Evolutionary conservation across 2,329 filamentous ascomycete genomes (phyloP), one percentile per base, ranked within the genome.

Genomic region (Sphaerostilbella broomeana): DNA sequence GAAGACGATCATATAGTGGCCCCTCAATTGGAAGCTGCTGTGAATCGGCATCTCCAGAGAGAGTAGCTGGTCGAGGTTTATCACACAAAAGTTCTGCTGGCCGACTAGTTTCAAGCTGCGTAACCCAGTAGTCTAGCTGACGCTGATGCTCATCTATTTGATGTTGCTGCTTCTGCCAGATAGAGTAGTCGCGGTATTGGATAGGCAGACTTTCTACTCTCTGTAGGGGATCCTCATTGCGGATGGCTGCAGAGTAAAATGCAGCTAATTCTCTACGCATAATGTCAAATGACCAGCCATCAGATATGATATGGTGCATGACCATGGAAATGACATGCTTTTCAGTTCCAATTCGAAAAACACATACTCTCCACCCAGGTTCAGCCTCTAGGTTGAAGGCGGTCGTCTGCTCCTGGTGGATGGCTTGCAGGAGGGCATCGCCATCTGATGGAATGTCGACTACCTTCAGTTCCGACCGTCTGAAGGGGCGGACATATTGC

Each of bases 161-260:
- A 2, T 20, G 13, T 0, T 46, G 15, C 5, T 47, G 29, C 31
- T 46, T 51, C 17, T 57, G 53, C 53, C 54, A 57, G 0, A 24
- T 10, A 1, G 55, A 29, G 18, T 46, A 55, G 38, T 57, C 54
- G 3, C 48, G 46, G 36, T 57, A 57, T 17, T 56, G 47, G 4
- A 56, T 51, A 0, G 49, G 46, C 0, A 56, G 37, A 2, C 48
- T 46, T 0, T n/a, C 24, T 3, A 51, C 13, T 6, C 21, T 10
- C 5, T 40, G 27, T 2, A 45, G n/a, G 4, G 42, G 44, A 28
- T 47, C 40, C 7, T 39, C 13, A 1, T 38, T 40, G 2, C n/a
- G 21, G 3, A 50, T 13, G 1, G 47, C 46, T 5, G 43, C 39
- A 6, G 42, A 10, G 26, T 50, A 50, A 20, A 44, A 48, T 7